Evolutionary conservation across 306 rosid species (phyloP).

Genomic region (Amphicarpaea edgeworthii): DNA sequence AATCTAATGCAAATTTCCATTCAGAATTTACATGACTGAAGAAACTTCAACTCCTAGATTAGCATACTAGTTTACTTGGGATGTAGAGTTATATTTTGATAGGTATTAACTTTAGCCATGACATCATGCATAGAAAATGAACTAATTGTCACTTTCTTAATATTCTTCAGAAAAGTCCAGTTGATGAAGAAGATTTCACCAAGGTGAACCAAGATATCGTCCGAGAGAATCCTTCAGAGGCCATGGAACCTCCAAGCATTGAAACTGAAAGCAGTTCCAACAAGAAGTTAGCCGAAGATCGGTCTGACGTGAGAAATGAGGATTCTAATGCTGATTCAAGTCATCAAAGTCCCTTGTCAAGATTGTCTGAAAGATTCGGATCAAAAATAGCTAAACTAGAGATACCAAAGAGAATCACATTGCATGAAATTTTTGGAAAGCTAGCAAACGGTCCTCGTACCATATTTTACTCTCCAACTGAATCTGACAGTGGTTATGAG

Average conservation of each 20-base stretch:
- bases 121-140: slow-evolving; percentile 6
- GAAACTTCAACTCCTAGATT: slow-evolving; percentile 7
- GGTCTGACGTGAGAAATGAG: slow-evolving; percentile 41
- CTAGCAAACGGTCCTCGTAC: slow-evolving; percentile 37
- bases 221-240: slow-evolving; percentile 44
- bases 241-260: slow-evolving; percentile 31
- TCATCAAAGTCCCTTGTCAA: slow-evolving; percentile 49
- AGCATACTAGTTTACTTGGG: neutral
- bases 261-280: slow-evolving; percentile 25
- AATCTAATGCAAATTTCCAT: slow-evolving; percentile 31
- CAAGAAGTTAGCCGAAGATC: slow-evolving; percentile 42
- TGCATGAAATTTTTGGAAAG: slow-evolving; percentile 42
- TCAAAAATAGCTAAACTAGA: slow-evolving; percentile 65
- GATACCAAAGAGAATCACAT: slow-evolving; percentile 57
- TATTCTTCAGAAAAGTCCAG: slow-evolving; percentile 71
- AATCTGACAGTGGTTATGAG: slow-evolving; percentile 66
- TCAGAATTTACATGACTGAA: slow-evolving; percentile 19
- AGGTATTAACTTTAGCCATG: slow-evolving; percentile 18
- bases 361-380: slow-evolving; percentile 56
- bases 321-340: slow-evolving; percentile 45
- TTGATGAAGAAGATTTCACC: slow-evolving; percentile 59
- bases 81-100: neutral
- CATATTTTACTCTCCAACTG: slow-evolving; percentile 36
- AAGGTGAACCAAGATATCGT: slow-evolving; percentile 36
- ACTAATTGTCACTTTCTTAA: slow-evolving; percentile 24